Conservation (phyloP, 75 land plant species). For the Azolla pinnata region DNA sequence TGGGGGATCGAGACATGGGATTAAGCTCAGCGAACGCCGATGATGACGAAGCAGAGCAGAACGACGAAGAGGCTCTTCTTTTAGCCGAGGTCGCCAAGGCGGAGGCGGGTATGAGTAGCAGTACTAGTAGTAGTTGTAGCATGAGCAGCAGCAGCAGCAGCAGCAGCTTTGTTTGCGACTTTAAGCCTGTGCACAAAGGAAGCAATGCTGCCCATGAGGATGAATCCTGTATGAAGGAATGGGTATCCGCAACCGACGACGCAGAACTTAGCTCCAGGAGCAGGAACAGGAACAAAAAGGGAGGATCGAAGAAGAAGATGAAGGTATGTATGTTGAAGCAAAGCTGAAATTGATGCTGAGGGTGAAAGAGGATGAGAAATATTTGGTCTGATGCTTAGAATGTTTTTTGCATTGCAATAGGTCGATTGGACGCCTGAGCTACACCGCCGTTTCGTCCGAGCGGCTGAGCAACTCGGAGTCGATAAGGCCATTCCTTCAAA, state of each 20-base stretch:
- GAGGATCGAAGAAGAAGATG: conserved; percentile 24
- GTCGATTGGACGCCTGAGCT: conserved; percentile 41
- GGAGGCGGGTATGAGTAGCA: conserved; percentile 8
- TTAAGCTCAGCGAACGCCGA: neutral
- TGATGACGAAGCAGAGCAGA: conserved; percentile 4
- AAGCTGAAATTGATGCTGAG: neutral
- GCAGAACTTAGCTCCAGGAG: neutral
- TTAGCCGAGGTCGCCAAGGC: conserved; percentile 25
- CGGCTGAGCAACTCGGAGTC: conserved; percentile 36
- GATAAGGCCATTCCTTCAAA: conserved; percentile 35
- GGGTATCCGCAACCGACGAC: conserved; percentile 3
- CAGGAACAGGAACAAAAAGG: conserved; percentile 2
- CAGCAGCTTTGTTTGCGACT: too few species aligned
- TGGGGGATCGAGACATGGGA: conserved; percentile 8
- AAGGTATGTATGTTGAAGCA: conserved; percentile 14
- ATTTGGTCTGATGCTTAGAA: too few species aligned
- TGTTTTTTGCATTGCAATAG: conserved; percentile 1
- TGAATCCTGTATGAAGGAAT: too few species aligned
- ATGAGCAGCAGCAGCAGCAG: too few species aligned
- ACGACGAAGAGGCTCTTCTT: conserved; percentile 31
- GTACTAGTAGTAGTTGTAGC: too few species aligned
- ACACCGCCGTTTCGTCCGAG: conserved; percentile 33
- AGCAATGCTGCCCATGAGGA: too few species aligned
- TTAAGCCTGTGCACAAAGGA: too few species aligned
- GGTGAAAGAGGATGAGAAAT: neutral